Percentiles rank a stretch among this genome's conserved stretches.
phyloP scores from a whole-genome alignment of 257 asterid species.

The Solanum appendiculatum region DNA sequence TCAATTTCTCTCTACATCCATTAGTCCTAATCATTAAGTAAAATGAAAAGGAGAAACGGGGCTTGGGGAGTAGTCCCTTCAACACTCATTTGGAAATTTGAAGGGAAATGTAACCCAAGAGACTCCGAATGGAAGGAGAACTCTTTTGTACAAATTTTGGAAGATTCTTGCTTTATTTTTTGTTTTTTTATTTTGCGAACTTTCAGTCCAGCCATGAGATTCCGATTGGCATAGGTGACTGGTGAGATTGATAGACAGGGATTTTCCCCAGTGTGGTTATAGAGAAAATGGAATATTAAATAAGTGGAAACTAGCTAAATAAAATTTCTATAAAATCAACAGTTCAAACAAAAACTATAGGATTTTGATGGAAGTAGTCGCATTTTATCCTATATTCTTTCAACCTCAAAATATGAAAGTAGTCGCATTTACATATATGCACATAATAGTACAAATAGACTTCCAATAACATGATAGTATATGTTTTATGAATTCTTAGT shows the following conservation, averaged over 20 bases:
- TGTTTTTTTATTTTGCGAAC: not conserved
- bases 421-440: not conserved
- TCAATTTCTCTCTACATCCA: not conserved
- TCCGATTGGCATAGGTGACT: not conserved
- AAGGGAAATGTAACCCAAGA: not conserved
- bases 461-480: not conserved
- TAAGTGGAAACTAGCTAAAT: not conserved
- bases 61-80: not conserved
- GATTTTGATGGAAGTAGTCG: not conserved
- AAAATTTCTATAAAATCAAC: not conserved
- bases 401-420: not conserved
- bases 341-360: not conserved
- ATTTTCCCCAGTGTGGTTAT: not conserved
- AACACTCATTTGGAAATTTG: not conserved
- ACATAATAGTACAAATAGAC: not conserved
- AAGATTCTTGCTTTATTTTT: not conserved
- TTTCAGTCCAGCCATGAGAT: not conserved
- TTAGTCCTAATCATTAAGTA: not conserved
- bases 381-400: not conserved
- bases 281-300: not conserved
- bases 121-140: not conserved
- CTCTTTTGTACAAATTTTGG: not conserved
- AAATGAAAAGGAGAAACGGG: not conserved
- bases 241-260: not conserved
- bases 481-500: not conserved